phyloP scores from a whole-genome alignment of 495 filamentous ascomycete species.

The Penicillium manginii region DNA sequence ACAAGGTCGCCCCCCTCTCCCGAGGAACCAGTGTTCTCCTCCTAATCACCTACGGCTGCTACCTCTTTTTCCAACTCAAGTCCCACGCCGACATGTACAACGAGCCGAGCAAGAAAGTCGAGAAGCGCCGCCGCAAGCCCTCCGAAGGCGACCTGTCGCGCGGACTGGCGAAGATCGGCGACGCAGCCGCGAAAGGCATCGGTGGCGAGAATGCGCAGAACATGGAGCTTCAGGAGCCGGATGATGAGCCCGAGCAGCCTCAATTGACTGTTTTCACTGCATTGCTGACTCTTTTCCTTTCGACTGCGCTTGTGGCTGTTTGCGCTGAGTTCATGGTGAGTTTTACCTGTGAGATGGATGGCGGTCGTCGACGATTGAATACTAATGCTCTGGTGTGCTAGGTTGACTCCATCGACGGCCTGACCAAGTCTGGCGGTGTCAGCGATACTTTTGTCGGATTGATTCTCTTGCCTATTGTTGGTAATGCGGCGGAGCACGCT shows the following conservation, averaged over 20 bases:
- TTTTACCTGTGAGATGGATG: neutral
- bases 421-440: slow-evolving; percentile 61
- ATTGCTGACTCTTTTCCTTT: slow-evolving; percentile 66
- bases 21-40: slow-evolving; percentile 71
- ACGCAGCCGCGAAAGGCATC: slow-evolving; percentile 44
- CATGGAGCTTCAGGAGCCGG: slow-evolving; percentile 47
- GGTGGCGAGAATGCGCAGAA: slow-evolving; percentile 49
- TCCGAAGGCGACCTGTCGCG: slow-evolving; percentile 62
- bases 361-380: neutral
- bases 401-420: slow-evolving; percentile 70
- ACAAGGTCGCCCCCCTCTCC: slow-evolving; percentile 34
- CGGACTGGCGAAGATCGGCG: slow-evolving; percentile 64
- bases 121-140: slow-evolving; percentile 54
- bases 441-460: slow-evolving; percentile 80
- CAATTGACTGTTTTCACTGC: slow-evolving; percentile 72
- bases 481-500: slow-evolving; percentile 86
- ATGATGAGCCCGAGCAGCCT: slow-evolving; percentile 71
- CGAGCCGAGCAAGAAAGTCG: slow-evolving; percentile 68
- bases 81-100: slow-evolving; percentile 78
- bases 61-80: slow-evolving; percentile 81
- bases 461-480: slow-evolving; percentile 87
- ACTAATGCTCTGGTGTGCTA: slow-evolving; percentile 6
- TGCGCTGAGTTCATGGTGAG: slow-evolving; percentile 86
- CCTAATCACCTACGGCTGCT: slow-evolving; percentile 74
- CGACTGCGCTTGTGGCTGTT: slow-evolving; percentile 80